Evolutionary conservation across 139 green algal species (phyloP).

Genomic region (Tetratostichococcus sp.): DNA sequence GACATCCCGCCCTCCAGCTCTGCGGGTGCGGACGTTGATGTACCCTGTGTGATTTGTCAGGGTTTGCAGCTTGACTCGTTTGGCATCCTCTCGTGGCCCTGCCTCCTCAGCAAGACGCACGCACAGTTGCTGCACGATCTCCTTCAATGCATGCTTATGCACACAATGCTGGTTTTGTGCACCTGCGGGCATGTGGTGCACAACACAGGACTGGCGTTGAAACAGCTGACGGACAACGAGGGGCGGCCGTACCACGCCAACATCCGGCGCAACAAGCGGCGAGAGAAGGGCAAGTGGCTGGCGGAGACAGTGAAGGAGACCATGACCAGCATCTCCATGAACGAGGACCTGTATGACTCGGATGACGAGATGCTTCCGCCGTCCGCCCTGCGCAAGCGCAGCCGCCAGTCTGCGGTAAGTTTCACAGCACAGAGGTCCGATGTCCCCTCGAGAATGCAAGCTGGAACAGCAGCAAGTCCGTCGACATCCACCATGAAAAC

Average conservation of each 20-base stretch:
- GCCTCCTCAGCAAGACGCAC: too few species aligned
- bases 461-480: too few species aligned
- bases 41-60: too few species aligned
- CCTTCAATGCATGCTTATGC: too few species aligned
- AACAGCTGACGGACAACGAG: not conserved
- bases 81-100: too few species aligned
- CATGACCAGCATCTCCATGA: not conserved
- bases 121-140: too few species aligned
- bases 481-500: too few species aligned
- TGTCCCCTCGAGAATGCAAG: too few species aligned
- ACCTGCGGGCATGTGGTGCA: too few species aligned
- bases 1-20: constrained; percentile 24
- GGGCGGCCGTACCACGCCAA: not conserved
- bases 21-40: not conserved
- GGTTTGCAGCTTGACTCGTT: too few species aligned
- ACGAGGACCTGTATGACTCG: not conserved
- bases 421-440: too few species aligned
- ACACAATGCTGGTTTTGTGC: too few species aligned
- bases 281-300: not conserved
- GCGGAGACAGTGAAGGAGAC: constrained; percentile 1
- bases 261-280: not conserved
- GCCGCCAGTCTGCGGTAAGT: not conserved
- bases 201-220: not conserved
- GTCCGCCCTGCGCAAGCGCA: not conserved
- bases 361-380: not conserved